These are phyloP conservation scores for Calocybe gangraenosa DNA, from an alignment of 768 basidiomycete genomes.

Conservation along the genomic window DNA sequence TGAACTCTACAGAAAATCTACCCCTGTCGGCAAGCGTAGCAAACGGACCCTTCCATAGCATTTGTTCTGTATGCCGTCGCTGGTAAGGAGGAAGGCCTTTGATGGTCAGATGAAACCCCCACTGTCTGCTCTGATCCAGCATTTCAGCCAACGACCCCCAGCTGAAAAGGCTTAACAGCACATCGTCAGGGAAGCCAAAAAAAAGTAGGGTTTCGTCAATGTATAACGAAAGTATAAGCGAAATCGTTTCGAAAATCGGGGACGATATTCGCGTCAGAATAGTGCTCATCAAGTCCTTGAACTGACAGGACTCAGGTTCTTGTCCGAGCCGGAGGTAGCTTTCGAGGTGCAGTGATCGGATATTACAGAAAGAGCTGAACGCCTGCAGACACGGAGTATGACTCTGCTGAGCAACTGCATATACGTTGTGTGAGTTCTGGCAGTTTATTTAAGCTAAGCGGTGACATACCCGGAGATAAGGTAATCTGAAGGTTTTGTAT, in stretches of 20 bases:
- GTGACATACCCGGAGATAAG: constrained; percentile 21
- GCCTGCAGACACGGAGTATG: constrained; percentile 15
- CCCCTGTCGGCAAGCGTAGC: constrained; percentile 8
- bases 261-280: constrained; percentile 23
- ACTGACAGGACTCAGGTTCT: constrained; percentile 8
- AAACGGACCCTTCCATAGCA: constrained; percentile 16
- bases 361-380: constrained; percentile 17
- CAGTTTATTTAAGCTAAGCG: not conserved
- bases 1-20: constrained; percentile 17
- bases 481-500: constrained; percentile 22
- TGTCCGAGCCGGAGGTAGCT: constrained; percentile 18
- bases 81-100: constrained; percentile 15
- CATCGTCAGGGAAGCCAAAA: constrained; percentile 25
- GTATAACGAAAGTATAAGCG: constrained; percentile 19
- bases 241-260: constrained; percentile 15
- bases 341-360: constrained; percentile 23
- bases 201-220: constrained; percentile 17
- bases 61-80: constrained; percentile 11
- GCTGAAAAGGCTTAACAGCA: constrained; percentile 21
- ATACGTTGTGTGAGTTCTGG: not conserved
- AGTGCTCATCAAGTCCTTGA: constrained; percentile 19
- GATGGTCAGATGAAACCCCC: constrained; percentile 13
- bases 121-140: constrained; percentile 12
- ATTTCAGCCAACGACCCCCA: constrained; percentile 18
- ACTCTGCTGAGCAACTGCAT: constrained; percentile 10